phyloP scores from a whole-genome alignment of 202 grass and related monocot genomes.

The Saccharum hybrid region DNA sequence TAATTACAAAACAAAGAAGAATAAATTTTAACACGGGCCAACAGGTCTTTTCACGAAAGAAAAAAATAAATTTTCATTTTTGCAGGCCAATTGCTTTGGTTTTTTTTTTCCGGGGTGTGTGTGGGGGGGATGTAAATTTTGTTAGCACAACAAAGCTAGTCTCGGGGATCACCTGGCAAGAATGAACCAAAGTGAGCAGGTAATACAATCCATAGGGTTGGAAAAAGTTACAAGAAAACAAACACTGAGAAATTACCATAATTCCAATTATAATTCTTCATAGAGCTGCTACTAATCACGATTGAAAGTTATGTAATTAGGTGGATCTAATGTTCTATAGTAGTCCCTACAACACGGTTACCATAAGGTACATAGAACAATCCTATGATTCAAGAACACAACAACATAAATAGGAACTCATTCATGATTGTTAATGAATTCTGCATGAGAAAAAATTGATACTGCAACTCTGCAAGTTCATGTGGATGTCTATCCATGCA shows the following conservation, averaged over 20 bases:
- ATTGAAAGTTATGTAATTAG: neutral
- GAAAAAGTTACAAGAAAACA: neutral
- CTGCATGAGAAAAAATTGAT: constrained; percentile 23
- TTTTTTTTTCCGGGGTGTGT: too few species aligned
- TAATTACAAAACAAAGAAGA: neutral
- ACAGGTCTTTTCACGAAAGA: neutral
- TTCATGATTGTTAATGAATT: constrained; percentile 26
- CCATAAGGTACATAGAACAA: neutral
- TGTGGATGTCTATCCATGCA: neutral
- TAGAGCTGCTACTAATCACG: neutral
- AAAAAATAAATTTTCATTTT: neutral
- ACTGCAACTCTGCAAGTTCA: neutral
- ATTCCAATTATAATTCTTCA: neutral
- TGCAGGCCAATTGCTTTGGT: too few species aligned
- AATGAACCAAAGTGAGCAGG: neutral
- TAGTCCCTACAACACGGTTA: neutral
- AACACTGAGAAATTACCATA: neutral
- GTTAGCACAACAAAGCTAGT: too few species aligned
- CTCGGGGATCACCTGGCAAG: neutral
- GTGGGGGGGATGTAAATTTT: too few species aligned
- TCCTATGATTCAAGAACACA: neutral
- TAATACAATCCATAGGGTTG: neutral
- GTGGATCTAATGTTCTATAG: neutral
- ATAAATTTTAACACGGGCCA: neutral
- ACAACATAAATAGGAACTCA: neutral